These are phyloP conservation scores for Sphagnum tenellum DNA, from an alignment of 225 moss, liverwort and hornwort species.

Conservation along the genomic window DNA sequence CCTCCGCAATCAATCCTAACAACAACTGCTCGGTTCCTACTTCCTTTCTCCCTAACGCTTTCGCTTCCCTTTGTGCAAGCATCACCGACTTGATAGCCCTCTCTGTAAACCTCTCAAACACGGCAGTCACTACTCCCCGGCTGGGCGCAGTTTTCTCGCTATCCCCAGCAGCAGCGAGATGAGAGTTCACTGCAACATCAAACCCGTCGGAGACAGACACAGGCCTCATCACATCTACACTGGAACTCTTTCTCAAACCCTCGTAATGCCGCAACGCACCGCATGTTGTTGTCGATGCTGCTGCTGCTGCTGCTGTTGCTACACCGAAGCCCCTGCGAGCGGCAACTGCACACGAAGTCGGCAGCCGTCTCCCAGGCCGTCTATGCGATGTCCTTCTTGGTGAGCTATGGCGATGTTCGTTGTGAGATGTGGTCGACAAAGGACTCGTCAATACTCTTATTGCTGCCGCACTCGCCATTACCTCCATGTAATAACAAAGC, in stretches of 20 bases:
- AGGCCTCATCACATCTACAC: constrained; percentile 48
- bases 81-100: constrained; percentile 93
- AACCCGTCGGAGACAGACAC: constrained; percentile 65
- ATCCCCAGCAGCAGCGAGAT: constrained; percentile 7
- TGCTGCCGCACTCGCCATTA: constrained; percentile 68
- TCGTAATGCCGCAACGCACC: constrained; percentile 36
- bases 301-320: not conserved
- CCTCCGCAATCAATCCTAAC: constrained; percentile 84
- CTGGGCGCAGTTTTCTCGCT: constrained; percentile 25
- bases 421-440: constrained; percentile 32
- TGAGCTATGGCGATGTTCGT: constrained; percentile 27
- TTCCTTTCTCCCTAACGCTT: constrained; percentile 77
- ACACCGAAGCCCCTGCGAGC: constrained; percentile 9
- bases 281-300: not conserved
- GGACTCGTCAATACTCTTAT: constrained; percentile 48
- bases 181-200: constrained; percentile 50
- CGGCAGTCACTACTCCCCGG: constrained; percentile 64
- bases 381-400: constrained; percentile 35
- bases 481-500: constrained; percentile 45
- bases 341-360: constrained; percentile 15
- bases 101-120: constrained; percentile 92
- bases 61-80: constrained; percentile 88
- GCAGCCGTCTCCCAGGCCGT: constrained; percentile 48
- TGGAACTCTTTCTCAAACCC: constrained; percentile 48
- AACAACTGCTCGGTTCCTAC: constrained; percentile 92